Base-by-base conservation (phyloP, 257 asterid species). In the Forsythia suspensa region DNA sequence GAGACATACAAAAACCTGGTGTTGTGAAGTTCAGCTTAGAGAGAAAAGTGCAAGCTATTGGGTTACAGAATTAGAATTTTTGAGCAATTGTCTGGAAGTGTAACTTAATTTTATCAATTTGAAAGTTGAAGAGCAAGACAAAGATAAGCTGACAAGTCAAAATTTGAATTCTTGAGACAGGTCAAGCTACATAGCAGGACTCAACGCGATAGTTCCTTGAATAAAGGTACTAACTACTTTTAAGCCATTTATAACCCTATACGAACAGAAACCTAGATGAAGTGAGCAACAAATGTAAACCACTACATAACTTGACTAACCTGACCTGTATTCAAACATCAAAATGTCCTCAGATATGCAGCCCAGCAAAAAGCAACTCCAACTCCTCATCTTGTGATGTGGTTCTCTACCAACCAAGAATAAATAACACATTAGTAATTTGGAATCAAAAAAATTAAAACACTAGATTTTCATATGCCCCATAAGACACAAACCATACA, bases 321-420 rank as follows among this genome's bases (percentile, higher is more conserved):
- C 69, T 51, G 46, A 75, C 76, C 34, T 42, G 70, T 37, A 40
- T 13, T 8, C 48, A 13, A 29, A 24, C 61, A 52, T 15, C 57
- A 72, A 55, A 76, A 74, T 24, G 21, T 75, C 85, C 79, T 87
- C 90, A 92, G 79, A 92, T 66, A 59, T 80, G 90, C 59, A 95
- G 98, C 83, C 97, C 94, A 29, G 99, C 81, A 82, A 95, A 91
- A 55, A 95, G 94, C 88, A 88, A 84, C 84, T 91, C 98, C 88
- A 93, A 78, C 84, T 91, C 99, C 84, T 93, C 88, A 15, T 93
- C 98, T 80, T 88, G 97, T 44, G 94, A 80, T 3, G 86, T 79
- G 57, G 92, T 89, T 82, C 97, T 87, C 99, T 91, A 94, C 85
- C 75, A 9, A 77, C 71, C 75, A 70, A 76, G 74, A 82, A 68